Percentiles rank a stretch among this genome's conserved stretches.
Conservation (phyloP, 2,329 filamentous ascomycete species). For the Nemania abortiva region DNA sequence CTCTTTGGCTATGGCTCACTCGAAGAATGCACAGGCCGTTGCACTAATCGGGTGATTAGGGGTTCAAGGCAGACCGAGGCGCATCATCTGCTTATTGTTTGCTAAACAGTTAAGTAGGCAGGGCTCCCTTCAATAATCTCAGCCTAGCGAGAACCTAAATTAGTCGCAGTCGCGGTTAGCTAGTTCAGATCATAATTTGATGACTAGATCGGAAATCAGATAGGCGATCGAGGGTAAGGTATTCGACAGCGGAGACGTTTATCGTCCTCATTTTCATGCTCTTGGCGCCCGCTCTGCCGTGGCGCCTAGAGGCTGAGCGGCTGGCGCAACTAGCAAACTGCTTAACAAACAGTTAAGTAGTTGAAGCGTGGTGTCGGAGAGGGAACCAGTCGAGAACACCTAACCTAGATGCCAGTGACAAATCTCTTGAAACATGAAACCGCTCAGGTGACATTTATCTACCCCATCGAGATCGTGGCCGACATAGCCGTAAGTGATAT, state of each 20-base stretch:
- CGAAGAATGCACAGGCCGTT: neutral
- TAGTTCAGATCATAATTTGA: neutral
- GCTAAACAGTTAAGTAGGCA: too few species aligned
- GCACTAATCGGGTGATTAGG: neutral
- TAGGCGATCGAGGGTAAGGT: neutral
- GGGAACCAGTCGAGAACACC: neutral
- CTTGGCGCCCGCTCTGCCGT: neutral
- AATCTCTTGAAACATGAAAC: neutral
- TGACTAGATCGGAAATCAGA: neutral
- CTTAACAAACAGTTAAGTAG: neutral
- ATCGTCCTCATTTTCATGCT: neutral
- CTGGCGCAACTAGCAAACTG: constrained; percentile 1
- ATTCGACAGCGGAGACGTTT: neutral
- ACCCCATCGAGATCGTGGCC: neutral
- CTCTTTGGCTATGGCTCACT: neutral
- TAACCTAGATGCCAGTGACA: constrained; percentile 7
- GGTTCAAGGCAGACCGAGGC: neutral
- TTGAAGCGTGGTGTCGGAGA: neutral
- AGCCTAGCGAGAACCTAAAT: neutral
- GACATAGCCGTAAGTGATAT: neutral
- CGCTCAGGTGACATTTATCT: neutral
- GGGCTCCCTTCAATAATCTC: neutral
- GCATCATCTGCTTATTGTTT: neutral
- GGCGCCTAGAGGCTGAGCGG: neutral
- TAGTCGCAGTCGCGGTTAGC: neutral